These are phyloP conservation scores for Gaeumannomyces tritici DNA, from an alignment of 2,329 filamentous ascomycete species.

Conservation along the genomic window DNA sequence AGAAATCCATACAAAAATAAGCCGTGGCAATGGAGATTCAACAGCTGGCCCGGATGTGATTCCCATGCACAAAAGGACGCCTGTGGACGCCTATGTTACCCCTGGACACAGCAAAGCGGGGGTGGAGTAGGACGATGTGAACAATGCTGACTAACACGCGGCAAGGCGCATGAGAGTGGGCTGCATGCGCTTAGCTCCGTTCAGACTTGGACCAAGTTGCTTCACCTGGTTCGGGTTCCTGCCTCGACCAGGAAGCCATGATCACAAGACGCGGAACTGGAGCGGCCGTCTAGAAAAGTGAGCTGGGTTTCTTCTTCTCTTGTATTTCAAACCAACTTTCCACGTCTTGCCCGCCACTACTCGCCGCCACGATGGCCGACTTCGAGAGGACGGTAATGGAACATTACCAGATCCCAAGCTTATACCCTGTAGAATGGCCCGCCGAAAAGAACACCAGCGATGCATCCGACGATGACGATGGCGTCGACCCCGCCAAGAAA, in stretches of 20 bases:
- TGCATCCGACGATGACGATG: slow-evolving; percentile 51
- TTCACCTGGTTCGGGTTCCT: neutral
- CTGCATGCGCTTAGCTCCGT: neutral
- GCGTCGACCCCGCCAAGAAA: slow-evolving; percentile 39
- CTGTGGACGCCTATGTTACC: neutral
- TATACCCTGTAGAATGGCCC: slow-evolving; percentile 81
- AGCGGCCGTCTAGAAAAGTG: neutral
- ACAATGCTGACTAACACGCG: neutral
- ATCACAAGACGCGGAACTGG: neutral
- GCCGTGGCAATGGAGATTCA: too few species aligned
- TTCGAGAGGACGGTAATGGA: slow-evolving; percentile 70
- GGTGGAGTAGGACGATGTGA: neutral
- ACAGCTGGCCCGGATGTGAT: too few species aligned
- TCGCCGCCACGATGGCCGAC: slow-evolving; percentile 46
- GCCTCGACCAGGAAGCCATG: neutral
- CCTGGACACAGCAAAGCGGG: neutral
- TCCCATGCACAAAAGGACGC: too few species aligned
- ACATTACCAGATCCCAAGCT: slow-evolving; percentile 76
- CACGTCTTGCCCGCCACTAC: neutral
- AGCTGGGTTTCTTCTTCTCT: neutral
- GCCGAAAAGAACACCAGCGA: slow-evolving; percentile 67
- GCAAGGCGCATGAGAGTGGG: neutral
- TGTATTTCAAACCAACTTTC: neutral
- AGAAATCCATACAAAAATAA: too few species aligned
- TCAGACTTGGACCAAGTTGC: neutral